These are phyloP conservation scores for Daldinia loculata DNA, from an alignment of 495 filamentous ascomycete genomes.

Conservation along the genomic window DNA sequence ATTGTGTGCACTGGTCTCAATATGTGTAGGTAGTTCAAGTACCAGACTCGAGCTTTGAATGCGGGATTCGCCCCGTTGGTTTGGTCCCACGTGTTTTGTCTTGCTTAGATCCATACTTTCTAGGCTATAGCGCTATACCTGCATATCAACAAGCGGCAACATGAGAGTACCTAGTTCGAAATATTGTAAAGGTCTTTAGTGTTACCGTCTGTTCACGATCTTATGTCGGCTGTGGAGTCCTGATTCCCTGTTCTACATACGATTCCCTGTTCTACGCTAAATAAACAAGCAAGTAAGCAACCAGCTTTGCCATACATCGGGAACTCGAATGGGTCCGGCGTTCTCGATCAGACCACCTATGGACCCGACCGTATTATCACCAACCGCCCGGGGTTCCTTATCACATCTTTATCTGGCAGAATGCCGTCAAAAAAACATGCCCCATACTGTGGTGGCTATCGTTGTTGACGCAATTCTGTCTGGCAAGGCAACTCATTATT, in stretches of 20 bases:
- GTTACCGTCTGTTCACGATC: constrained; percentile 1
- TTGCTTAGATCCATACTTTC: background rate
- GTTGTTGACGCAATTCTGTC: too few species aligned
- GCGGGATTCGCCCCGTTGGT: background rate
- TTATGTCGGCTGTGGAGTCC: background rate
- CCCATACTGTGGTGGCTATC: too few species aligned
- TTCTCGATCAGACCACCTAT: background rate
- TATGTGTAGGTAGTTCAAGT: background rate
- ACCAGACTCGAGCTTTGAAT: background rate
- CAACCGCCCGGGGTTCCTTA: background rate
- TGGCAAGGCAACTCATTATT: background rate
- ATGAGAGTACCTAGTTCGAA: too few species aligned
- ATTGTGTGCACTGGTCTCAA: background rate
- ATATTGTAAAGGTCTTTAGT: too few species aligned
- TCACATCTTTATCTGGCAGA: background rate
- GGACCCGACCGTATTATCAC: background rate
- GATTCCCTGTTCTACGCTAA: too few species aligned
- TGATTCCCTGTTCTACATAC: background rate
- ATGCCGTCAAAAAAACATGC: too few species aligned
- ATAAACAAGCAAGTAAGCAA: constrained; percentile 4
- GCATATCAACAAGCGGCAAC: background rate
- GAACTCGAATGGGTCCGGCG: background rate
- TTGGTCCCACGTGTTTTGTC: background rate
- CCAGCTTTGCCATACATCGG: background rate
- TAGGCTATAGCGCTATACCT: background rate